Percentiles rank a stretch among this genome's conserved stretches.
Conservation (phyloP, 129 eudicot species). For the Flaveria linearis region DNA sequence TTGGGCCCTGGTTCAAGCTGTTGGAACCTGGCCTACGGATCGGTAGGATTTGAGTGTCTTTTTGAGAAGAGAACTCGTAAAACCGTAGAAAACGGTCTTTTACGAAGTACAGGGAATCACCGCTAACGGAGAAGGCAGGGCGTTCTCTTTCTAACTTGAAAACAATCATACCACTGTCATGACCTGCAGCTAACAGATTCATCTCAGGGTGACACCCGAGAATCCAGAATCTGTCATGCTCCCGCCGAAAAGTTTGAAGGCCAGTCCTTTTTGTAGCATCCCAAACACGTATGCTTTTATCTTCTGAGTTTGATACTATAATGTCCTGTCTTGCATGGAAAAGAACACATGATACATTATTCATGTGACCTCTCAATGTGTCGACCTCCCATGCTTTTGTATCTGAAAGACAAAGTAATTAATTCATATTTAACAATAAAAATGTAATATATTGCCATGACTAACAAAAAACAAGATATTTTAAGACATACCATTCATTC, state of each 20-base stretch:
- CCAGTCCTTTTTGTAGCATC: conserved; percentile 56
- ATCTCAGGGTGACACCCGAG: conserved; percentile 55
- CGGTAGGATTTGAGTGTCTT: conserved; percentile 65
- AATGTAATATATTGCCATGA: conserved; percentile 7
- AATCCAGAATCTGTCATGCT: conserved; percentile 60
- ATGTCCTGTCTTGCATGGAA: conserved; percentile 52
- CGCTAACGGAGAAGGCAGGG: conserved; percentile 69
- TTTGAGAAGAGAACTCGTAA: conserved; percentile 67
- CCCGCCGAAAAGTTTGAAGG: conserved; percentile 55
- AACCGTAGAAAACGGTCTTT: conserved; percentile 70
- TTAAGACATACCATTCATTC: conserved; percentile 64
- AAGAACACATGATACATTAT: conserved; percentile 73
- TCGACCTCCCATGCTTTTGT: conserved; percentile 91
- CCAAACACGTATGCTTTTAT: conserved; percentile 59
- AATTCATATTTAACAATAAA: conserved; percentile 19
- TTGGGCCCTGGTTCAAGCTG: conserved; percentile 66
- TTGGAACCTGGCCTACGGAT: conserved; percentile 77
- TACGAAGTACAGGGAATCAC: conserved; percentile 61
- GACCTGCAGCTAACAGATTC: conserved; percentile 58
- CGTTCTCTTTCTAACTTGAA: conserved; percentile 76
- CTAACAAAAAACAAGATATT: not conserved
- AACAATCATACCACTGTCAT: conserved; percentile 73
- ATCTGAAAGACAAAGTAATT: conserved; percentile 41
- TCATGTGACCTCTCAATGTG: conserved; percentile 83
- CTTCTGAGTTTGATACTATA: conserved; percentile 57